Evolutionary conservation across 2,329 filamentous ascomycete species (phyloP), one percentile per base, ranked within the genome.

Genomic region (Colletotrichum somersetense): DNA sequence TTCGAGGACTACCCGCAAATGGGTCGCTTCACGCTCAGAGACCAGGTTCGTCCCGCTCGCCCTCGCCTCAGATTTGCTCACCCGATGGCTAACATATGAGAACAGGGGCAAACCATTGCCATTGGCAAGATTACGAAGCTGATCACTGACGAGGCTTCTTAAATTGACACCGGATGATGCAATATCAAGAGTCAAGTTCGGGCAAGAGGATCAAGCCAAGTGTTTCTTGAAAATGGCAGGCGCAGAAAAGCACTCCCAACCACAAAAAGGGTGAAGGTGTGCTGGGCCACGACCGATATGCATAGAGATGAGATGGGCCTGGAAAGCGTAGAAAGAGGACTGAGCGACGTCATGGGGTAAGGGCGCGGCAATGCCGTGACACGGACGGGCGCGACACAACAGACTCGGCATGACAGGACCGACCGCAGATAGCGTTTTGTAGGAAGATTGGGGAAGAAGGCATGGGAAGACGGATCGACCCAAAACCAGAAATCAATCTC

Each of bases 81-180:
- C 61, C 71, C 79, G 73, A 78, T 64, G 48, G 55, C 62, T 67
- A 52, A 67, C 52, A 68, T 11, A 20, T 44, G 38, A 53, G 46
- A 80, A 66, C 79, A 98, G 91, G 96, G 96, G 78, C 96, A 98
- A 93, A 99, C 96, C 0, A 98, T 99, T 85, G 96, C 96, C 68
- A 99, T 99, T 85, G 96, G 96, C 79, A 99, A 99, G 89, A 97
- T 99, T 82, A 98, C 94, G 72, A 98, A 95, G 88, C 89, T 99
- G 75, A 87, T 90, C 77, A 84, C 79, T 10, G 81, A 84, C 23
- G 81, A 82, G 11, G 52, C 71, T 0, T 59, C 78, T 64, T 76
- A 75, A 74, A 75, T 76, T 62, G 78, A 76, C 72, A 74, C 53
- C 33, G 30, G 46, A 35, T 66, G 61, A 63, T 53, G 35, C 59